These are phyloP conservation scores for Cutaneotrichosporon mucoides DNA, from an alignment of 1,284 basidiomycete genomes.

Conservation along the genomic window DNA sequence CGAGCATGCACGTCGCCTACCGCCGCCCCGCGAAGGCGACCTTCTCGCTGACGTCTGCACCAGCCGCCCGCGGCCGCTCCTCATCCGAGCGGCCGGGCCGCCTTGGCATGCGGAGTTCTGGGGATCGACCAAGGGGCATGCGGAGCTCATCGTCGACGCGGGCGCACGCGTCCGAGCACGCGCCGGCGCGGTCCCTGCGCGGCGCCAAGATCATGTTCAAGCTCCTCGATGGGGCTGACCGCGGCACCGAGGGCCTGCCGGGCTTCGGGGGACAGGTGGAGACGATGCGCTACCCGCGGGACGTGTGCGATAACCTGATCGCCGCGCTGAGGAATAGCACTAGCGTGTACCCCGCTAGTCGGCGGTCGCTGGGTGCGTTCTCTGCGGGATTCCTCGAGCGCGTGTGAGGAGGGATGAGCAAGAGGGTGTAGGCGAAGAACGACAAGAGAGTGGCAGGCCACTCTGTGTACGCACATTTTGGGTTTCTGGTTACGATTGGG, in stretches of 20 bases:
- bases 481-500: no score
- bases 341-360: constrained; percentile 26
- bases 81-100: not conserved
- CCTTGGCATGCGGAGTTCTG: constrained; percentile 1
- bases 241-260: constrained; percentile 6
- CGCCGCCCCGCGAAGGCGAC: constrained; percentile 10
- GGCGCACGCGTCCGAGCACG: not conserved
- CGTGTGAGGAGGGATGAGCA: not conserved
- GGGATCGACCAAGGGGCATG: not conserved
- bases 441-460: no score
- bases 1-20: constrained; percentile 71
- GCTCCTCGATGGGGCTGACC: constrained; percentile 15
- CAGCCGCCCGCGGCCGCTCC: not conserved
- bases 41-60: not conserved
- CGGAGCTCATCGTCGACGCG: not conserved
- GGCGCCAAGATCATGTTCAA: constrained; percentile 41
- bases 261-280: constrained; percentile 31
- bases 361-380: constrained; percentile 34
- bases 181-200: constrained; percentile 12
- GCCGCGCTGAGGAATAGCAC: constrained; percentile 28
- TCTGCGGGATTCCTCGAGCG: constrained; percentile 42
- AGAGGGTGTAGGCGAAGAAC: no score
- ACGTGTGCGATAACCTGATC: constrained; percentile 31
- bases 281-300: constrained; percentile 30
- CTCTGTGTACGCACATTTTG: no score